These are phyloP conservation scores for Stereocaulon alpinum DNA, from an alignment of 495 filamentous ascomycete species.

Conservation along the genomic window DNA sequence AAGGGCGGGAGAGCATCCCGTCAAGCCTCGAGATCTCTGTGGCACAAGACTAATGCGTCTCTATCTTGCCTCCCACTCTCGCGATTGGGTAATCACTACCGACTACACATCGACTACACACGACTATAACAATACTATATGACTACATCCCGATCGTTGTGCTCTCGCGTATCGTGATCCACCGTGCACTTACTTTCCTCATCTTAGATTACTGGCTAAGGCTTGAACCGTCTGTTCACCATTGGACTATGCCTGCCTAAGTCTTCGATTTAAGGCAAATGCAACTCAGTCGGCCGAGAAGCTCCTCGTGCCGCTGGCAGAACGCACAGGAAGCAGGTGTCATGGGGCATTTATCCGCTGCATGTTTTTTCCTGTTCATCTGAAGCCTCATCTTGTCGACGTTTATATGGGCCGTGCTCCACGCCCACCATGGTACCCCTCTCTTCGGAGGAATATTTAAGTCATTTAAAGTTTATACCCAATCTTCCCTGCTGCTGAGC, in stretches of 20 bases:
- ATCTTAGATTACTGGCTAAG: background rate
- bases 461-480: background rate
- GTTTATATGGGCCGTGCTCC: background rate
- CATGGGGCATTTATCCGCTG: background rate
- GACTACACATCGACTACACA: background rate
- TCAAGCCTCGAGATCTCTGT: background rate
- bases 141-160: background rate
- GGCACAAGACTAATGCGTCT: background rate
- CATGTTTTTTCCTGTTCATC: background rate
- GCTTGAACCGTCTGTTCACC: background rate
- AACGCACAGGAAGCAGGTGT: background rate
- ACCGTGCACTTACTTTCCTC: slow-evolving; percentile 7
- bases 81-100: background rate
- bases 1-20: background rate
- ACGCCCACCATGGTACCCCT: background rate
- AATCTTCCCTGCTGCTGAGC: background rate
- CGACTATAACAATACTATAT: background rate
- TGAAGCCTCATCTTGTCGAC: background rate
- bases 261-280: background rate
- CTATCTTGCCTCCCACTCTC: background rate
- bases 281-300: slow-evolving; percentile 6
- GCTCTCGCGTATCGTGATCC: slow-evolving; percentile 11
- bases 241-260: background rate
- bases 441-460: background rate
- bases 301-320: background rate